Evolutionary conservation across 768 basidiomycete genomes (phyloP).

Genomic region (Collybia nuda): DNA sequence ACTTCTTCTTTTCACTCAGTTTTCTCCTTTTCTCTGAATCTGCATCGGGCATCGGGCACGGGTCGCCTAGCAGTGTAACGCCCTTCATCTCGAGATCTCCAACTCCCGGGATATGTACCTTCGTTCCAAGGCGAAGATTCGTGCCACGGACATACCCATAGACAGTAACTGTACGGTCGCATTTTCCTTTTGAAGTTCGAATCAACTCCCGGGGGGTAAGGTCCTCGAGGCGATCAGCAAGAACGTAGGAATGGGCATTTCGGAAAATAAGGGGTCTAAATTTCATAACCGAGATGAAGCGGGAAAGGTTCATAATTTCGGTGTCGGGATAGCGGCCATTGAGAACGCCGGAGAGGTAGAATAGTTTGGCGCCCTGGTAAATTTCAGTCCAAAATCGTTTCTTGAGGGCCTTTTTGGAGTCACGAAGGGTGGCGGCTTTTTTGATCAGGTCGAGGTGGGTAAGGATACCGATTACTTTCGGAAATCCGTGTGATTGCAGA

Average conservation of each 20-base stretch:
- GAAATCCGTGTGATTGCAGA: constrained; percentile 95
- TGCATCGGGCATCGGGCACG: constrained; percentile 89
- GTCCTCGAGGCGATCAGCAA: constrained; percentile 94
- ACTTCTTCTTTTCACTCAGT: constrained; percentile 92
- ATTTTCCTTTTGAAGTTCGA: constrained; percentile 77
- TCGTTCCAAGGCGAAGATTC: constrained; percentile 71
- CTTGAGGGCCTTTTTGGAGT: constrained; percentile 92
- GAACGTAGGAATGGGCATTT: constrained; percentile 92
- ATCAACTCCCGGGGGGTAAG: constrained; percentile 86
- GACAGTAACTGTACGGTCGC: constrained; percentile 89
- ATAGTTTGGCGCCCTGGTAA: constrained; percentile 97
- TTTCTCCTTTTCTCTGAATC: constrained; percentile 91
- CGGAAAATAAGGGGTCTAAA: constrained; percentile 97
- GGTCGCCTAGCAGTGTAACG: constrained; percentile 82
- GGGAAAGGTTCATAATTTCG: constrained; percentile 93
- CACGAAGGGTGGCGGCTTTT: constrained; percentile 80
- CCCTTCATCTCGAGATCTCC: constrained; percentile 83
- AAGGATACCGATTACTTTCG: constrained; percentile 96
- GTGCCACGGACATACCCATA: constrained; percentile 96
- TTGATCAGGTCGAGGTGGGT: constrained; percentile 97
- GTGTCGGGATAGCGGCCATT: constrained; percentile 97
- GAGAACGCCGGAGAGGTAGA: constrained; percentile 94
- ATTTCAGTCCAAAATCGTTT: constrained; percentile 99
- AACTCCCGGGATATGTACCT: constrained; percentile 92
- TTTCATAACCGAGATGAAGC: constrained; percentile 98